Evolutionary conservation across 1,284 basidiomycete genomes (phyloP).

Genomic region (Melanopsichium pennsylvanicum): DNA sequence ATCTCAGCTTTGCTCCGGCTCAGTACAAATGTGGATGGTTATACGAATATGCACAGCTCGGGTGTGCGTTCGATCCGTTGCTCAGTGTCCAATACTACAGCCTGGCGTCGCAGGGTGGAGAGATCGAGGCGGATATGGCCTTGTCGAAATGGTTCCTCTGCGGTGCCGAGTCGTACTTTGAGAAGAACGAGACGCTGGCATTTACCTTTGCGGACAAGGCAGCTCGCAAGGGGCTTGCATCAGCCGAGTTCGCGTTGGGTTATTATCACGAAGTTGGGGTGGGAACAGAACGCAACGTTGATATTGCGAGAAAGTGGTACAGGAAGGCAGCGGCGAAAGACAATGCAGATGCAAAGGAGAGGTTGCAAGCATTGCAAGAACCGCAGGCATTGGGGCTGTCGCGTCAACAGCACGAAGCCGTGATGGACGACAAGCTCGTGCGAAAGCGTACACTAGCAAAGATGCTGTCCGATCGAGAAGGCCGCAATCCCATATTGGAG

Average conservation of each 20-base stretch:
- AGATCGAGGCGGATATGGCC: constrained; percentile 93
- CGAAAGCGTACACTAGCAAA: constrained; percentile 80
- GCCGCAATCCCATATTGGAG: constrained; percentile 38
- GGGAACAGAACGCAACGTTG: constrained; percentile 70
- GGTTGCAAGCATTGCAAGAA: constrained; percentile 75
- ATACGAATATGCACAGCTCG: constrained; percentile 87
- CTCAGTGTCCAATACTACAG: constrained; percentile 92
- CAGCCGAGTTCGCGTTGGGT: constrained; percentile 91
- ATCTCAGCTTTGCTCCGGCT: constrained; percentile 83
- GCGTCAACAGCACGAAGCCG: constrained; percentile 78
- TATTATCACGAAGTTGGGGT: constrained; percentile 81
- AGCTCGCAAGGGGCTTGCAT: constrained; percentile 78
- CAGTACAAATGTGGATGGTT: constrained; percentile 88
- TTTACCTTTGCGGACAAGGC: constrained; percentile 92
- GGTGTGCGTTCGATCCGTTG: constrained; percentile 86
- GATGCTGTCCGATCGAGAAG: constrained; percentile 44
- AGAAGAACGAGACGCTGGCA: constrained; percentile 87
- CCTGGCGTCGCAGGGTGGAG: constrained; percentile 72
- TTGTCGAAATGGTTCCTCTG: constrained; percentile 94
- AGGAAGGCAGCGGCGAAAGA: constrained; percentile 75
- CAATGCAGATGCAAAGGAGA: constrained; percentile 80
- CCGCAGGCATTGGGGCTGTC: constrained; percentile 69
- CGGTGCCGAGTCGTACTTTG: constrained; percentile 80
- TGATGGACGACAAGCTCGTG: constrained; percentile 81
- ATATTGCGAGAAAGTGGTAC: constrained; percentile 76